Evolutionary conservation across 2,329 filamentous ascomycete species (phyloP).

Genomic region (Laburnicola sp.): DNA sequence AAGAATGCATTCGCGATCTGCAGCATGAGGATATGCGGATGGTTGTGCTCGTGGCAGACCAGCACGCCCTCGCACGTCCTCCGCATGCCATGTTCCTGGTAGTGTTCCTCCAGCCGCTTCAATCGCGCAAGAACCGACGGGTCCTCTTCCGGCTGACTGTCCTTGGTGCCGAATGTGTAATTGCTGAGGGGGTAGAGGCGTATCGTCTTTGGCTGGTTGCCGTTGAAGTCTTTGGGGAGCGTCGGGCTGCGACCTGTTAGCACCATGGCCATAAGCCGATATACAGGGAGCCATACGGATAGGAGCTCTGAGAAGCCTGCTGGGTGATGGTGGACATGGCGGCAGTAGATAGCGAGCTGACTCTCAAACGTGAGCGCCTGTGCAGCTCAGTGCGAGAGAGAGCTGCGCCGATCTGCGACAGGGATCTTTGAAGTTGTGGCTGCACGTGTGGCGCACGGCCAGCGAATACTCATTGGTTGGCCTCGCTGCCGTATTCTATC

Average conservation of each 20-base stretch:
- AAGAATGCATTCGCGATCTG: constrained; percentile 99
- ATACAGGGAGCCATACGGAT: constrained; percentile 55
- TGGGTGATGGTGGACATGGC: constrained; percentile 84
- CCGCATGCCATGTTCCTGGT: constrained; percentile 88
- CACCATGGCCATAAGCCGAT: background rate
- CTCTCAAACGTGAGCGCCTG: background rate
- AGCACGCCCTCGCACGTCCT: constrained; percentile 96
- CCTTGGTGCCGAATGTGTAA: constrained; percentile 98
- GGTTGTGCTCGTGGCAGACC: constrained; percentile 98
- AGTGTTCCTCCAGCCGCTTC: constrained; percentile 95
- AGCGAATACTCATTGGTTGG: no score
- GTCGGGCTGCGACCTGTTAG: constrained; percentile 60
- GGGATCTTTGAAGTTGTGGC: constrained; percentile 7
- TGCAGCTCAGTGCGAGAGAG: constrained; percentile 9
- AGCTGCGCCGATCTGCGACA: constrained; percentile 10
- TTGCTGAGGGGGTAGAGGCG: constrained; percentile 93
- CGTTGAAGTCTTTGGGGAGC: constrained; percentile 81
- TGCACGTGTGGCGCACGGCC: no score
- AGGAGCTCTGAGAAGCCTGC: constrained; percentile 73
- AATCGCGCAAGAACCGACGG: constrained; percentile 90
- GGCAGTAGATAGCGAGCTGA: background rate
- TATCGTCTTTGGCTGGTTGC: constrained; percentile 85
- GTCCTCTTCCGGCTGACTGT: constrained; percentile 97
- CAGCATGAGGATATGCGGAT: constrained; percentile 97
- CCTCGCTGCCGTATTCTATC: no score